Conservation (phyloP, 148 eudicot genomes). For the Diospyros kaki region DNA sequence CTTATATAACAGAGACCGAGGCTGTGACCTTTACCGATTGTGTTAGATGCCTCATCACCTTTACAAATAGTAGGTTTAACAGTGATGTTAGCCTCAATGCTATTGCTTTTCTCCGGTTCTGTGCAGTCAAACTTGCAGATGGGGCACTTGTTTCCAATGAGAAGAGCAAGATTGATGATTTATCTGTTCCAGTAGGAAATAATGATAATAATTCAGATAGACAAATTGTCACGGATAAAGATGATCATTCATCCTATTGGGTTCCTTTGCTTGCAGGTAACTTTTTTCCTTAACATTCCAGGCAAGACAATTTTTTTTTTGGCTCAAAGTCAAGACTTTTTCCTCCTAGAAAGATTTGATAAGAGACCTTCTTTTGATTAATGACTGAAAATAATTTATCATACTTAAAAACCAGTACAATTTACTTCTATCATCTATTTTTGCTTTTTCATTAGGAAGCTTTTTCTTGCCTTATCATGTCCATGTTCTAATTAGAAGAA, state of each 20-base stretch:
- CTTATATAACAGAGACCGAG: conserved; percentile 94
- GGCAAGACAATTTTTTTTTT: not conserved
- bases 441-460: not conserved
- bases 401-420: not conserved
- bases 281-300: conserved; percentile 1
- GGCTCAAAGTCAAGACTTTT: no score
- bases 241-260: conserved; percentile 76
- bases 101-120: conserved; percentile 95
- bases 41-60: conserved; percentile 90
- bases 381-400: not conserved
- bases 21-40: conserved; percentile 88
- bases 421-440: not conserved
- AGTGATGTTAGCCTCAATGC: conserved; percentile 99
- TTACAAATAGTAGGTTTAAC: conserved; percentile 81
- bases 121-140: conserved; percentile 97
- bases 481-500: no score
- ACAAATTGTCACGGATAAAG: conserved; percentile 42
- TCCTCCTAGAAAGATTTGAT: not conserved
- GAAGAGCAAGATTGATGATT: conserved; percentile 45
- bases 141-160: conserved; percentile 75
- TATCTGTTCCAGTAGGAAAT: conserved; percentile 28
- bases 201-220: conserved; percentile 39
- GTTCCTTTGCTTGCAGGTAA: conserved; percentile 94
- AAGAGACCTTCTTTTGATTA: not conserved
- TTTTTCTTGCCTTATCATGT: not conserved